Conservation (phyloP, 83 land plant genomes). For the Diphasiastrum complanatum region DNA sequence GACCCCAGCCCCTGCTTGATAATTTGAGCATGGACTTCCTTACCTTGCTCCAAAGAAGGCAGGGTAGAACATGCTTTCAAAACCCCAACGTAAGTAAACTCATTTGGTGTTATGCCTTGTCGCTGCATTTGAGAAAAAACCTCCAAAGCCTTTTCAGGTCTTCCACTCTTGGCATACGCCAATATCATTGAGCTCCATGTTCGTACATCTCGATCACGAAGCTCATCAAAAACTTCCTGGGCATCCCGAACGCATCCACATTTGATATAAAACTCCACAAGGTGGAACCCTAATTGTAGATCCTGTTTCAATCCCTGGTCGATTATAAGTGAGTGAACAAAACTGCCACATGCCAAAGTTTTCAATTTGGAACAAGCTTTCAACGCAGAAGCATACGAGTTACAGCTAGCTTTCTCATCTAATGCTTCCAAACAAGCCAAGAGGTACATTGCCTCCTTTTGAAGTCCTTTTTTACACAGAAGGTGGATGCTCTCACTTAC, state of each 20-base stretch:
- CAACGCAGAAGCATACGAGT: too few species aligned
- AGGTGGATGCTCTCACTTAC: too few species aligned
- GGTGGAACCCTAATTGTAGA: background rate
- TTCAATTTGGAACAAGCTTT: too few species aligned
- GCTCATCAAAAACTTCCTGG: constrained; percentile 5
- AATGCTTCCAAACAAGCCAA: too few species aligned
- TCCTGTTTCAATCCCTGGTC: too few species aligned
- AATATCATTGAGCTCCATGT: constrained; percentile 12
- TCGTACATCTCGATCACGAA: background rate
- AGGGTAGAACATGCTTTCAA: constrained; percentile 19
- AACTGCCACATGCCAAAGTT: too few species aligned
- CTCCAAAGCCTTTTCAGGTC: background rate
- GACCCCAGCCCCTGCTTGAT: constrained; percentile 3
- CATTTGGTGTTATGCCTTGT: constrained; percentile 13
- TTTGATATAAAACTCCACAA: constrained; percentile 7
- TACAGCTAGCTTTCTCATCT: too few species aligned
- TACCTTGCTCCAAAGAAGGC: constrained; percentile 14
- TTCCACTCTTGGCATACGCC: constrained; percentile 5
- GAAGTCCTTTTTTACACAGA: too few species aligned
- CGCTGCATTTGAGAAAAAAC: constrained; percentile 3
- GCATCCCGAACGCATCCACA: constrained; percentile 7
- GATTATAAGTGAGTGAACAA: too few species aligned
- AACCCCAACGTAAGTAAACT: constrained; percentile 6
- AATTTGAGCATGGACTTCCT: background rate
- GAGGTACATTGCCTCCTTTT: too few species aligned